Evolutionary conservation across 75 land plant species (phyloP).

Genomic region (Pinus tabuliformis): DNA sequence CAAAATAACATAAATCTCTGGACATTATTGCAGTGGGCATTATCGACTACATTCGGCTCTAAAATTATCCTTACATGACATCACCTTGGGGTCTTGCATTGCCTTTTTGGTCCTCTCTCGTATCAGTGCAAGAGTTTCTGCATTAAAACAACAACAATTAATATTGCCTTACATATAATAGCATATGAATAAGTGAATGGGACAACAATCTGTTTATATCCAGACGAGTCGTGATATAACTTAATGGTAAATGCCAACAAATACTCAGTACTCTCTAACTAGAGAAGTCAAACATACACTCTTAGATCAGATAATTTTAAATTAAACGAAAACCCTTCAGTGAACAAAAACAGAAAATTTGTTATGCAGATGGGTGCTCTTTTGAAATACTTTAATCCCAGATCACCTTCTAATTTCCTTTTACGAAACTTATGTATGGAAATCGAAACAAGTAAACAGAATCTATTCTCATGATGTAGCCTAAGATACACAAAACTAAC

Average conservation of each 20-base stretch:
- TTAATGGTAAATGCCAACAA: background rate
- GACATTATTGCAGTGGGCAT: background rate
- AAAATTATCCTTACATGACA: slow-evolving; percentile 59
- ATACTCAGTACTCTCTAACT: background rate
- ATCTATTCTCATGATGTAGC: no score
- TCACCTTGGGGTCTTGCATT: slow-evolving; percentile 93
- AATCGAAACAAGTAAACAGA: no score
- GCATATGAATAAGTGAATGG: background rate
- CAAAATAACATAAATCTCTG: background rate
- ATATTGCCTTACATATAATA: slow-evolving; percentile 1
- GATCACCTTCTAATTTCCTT: no score
- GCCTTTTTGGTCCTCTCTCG: slow-evolving; percentile 73
- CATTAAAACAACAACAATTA: background rate
- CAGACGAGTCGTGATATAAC: background rate
- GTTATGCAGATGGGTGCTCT: no score
- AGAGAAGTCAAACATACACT: background rate
- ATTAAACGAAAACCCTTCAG: background rate
- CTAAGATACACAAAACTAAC: no score
- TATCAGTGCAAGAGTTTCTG: slow-evolving; percentile 71
- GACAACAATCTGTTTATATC: background rate
- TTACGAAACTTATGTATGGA: no score
- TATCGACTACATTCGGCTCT: background rate
- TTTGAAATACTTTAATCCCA: no score
- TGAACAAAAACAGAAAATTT: background rate
- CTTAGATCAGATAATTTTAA: background rate